Conservation (phyloP, 2,329 filamentous ascomycete species). For the Didymella sp. region DNA sequence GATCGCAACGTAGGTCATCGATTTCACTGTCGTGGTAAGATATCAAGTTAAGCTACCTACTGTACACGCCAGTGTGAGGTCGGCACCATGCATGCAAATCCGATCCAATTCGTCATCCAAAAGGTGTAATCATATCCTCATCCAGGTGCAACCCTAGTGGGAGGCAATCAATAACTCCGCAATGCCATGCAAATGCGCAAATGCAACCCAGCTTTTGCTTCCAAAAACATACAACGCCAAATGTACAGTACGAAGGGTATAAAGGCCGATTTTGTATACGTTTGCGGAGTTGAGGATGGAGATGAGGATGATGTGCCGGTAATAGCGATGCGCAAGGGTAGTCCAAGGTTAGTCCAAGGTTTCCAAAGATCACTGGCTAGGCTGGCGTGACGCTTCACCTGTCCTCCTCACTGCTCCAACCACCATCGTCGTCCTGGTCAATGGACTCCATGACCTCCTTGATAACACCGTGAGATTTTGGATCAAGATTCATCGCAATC, state of each 20-base stretch:
- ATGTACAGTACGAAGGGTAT: slow-evolving; percentile 11
- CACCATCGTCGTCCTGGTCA: slow-evolving; percentile 70
- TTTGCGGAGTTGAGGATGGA: slow-evolving; percentile 2
- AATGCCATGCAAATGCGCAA: slow-evolving; percentile 16
- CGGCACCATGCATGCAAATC: background rate
- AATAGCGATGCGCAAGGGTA: slow-evolving; percentile 1
- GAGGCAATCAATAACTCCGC: background rate
- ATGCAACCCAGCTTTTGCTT: slow-evolving; percentile 9
- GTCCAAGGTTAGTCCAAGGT: background rate
- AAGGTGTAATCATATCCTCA: slow-evolving; percentile 1
- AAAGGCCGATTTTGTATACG: background rate
- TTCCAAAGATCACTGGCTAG: background rate
- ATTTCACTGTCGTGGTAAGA: background rate
- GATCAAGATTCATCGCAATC: slow-evolving; percentile 92
- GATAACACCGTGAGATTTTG: slow-evolving; percentile 93
- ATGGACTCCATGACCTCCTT: slow-evolving; percentile 96
- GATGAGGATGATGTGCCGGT: background rate
- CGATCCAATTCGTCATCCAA: background rate
- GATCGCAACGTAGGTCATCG: background rate
- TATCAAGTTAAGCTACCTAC: slow-evolving; percentile 9
- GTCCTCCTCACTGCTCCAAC: slow-evolving; percentile 47
- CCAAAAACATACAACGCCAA: slow-evolving; percentile 11
- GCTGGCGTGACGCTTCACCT: slow-evolving; percentile 18
- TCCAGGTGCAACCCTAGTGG: background rate
- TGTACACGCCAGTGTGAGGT: slow-evolving; percentile 2